Evolutionary conservation across 1,284 basidiomycete species (phyloP), one percentile per base, ranked within the genome.

Genomic region (Rhodotorula sp.): DNA sequence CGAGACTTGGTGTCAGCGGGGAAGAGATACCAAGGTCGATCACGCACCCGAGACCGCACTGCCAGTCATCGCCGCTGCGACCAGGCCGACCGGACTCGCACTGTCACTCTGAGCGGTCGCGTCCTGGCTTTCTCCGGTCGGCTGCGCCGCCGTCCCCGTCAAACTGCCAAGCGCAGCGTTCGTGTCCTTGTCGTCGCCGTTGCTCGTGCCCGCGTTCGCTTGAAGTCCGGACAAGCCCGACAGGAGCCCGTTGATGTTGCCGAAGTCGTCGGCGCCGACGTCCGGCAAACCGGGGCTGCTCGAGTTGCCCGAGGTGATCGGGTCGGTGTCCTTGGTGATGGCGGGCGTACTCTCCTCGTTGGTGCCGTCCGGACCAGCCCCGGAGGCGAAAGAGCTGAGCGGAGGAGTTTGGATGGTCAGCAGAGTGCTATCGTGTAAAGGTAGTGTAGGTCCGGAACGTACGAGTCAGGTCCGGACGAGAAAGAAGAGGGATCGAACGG

Each of bases 241-340:
- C 5, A 56, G 54, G n/a, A 56, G 26, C 14, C 29, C 54, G 26
- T 29, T 29, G 26, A 56, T 29, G 14, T 26, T 26, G 7, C 54
- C 54, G 31, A 56, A 31, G 58, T 21, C 31, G 56, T 61, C 64
- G 18, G 69, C 49, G 20, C 62, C 67, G 48, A 26, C 21, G 1
- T 64, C 67, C 49, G 21, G 73, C 26, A 48, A 64, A 66, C 76
- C 76, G 76, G 66, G 39, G 10, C 39, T 43, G 39, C 39, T 78
- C 76, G 52, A 56, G 26, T 52, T 23, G 57, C 52, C 47, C 65
- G 78, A 62, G 54, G 54, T 18, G 54, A 15, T 18, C 29, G 26
- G 26, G 26, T 26, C 10, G 26, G 1, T 29, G 54, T 12, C 26
- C 23, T n/a, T 16, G 54, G 54, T 29, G 6, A 26, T 14, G n/a